Evolutionary conservation across 2,329 filamentous ascomycete species (phyloP), one percentile per base, ranked within the genome.

Genomic region (Colletotrichum sojae): DNA sequence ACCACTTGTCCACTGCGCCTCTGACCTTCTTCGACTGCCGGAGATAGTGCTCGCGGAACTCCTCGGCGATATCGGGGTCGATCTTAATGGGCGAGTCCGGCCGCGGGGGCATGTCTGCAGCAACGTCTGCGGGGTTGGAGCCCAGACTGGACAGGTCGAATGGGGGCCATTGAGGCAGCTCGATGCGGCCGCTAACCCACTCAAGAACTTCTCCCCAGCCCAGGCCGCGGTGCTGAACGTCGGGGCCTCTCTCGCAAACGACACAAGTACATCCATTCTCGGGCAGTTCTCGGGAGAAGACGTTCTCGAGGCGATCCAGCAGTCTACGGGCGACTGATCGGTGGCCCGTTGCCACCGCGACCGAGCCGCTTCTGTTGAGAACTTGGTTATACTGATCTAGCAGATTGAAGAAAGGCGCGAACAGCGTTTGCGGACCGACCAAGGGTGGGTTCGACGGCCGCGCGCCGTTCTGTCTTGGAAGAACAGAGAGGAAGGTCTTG

Each of bases 201-300:
- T 99, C 96, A 25, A 99, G 82, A 13, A 98, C 94, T 77, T 98
- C 95, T 10, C 96, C 95, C 95, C 95, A 99, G 71, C 94, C 96
- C 36, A 98, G 85, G 2, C 94, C 95, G 63, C 86, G 87, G 71
- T 90, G 88, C 36, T 69, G 66, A 16, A 91, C 88, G 45, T 90
- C 86, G 45, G 88, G 82, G 4, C 82, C 82, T 13, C 81, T 84
- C 54, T 91, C 89, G 76, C 95, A 98, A 85, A 98, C 93, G 64
- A 96, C 84, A 78, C 95, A 98, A 51, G 86, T 83, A 78, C 95
- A 98, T n/a, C 91, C 90, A 75, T 97, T 91, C 0, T 90, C 90
- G 0, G 95, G 95, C 43, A 99, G 91, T 76, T 98, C 95, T 69
- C 96, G 88, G 2, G 94, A 95, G 80, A 99, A 98, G 9, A 99